phyloP scores from a whole-genome alignment of 75 land plant species.

The Ceratopteris richardii region DNA sequence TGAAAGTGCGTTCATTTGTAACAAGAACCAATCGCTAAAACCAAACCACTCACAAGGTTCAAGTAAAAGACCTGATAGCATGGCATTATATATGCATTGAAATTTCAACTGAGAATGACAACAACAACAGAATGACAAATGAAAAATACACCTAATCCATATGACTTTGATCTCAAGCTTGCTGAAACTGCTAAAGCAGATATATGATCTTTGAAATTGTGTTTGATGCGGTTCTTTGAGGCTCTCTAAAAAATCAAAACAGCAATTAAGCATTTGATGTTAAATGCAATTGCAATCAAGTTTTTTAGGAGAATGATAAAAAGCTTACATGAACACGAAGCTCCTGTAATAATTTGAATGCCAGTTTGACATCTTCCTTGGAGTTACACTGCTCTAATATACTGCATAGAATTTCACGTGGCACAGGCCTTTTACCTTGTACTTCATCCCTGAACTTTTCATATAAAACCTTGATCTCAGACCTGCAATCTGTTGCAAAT shows the following conservation, averaged over 20 bases:
- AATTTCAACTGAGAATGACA: too few species aligned
- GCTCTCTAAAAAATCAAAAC: slow-evolving; percentile 2
- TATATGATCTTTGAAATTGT: slow-evolving; percentile 1
- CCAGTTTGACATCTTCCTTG: background rate
- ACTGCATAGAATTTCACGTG: background rate
- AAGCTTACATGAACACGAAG: slow-evolving; percentile 1
- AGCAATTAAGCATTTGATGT: too few species aligned
- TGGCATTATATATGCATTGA: too few species aligned
- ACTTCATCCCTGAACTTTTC: background rate
- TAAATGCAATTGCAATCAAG: background rate
- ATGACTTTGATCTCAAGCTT: slow-evolving; percentile 2
- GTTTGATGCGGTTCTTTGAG: background rate
- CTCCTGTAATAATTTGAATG: background rate
- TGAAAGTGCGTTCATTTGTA: too few species aligned
- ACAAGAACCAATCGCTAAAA: too few species aligned
- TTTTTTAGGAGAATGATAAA: background rate
- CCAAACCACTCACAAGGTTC: too few species aligned
- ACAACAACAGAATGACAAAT: too few species aligned
- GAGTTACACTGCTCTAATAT: slow-evolving; percentile 2
- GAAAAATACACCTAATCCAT: background rate
- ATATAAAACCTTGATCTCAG: background rate
- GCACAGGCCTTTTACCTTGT: background rate
- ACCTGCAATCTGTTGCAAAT: slow-evolving; percentile 3
- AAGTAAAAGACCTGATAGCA: too few species aligned
- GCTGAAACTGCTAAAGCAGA: slow-evolving; percentile 2